Base-by-base conservation (phyloP, 768 basidiomycete genomes). In the Pisolithus marmoratus region DNA sequence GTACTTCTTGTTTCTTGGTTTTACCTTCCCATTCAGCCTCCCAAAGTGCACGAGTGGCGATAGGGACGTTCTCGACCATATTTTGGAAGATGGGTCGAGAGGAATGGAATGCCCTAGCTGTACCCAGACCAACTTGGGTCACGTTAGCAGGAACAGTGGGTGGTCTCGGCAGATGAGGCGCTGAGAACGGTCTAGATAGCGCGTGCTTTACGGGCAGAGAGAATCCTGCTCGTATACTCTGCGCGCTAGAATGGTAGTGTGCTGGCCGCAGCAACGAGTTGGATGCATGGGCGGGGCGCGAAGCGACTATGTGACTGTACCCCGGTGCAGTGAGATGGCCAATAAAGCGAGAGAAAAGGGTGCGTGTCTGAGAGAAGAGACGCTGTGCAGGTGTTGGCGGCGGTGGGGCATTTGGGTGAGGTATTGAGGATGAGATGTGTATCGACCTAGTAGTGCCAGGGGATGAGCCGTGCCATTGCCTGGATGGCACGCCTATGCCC, bases 81-180 rank as follows among this genome's bases (percentile, higher is more conserved):
- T 87, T 83, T 64, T 90, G 83, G 73, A 92, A 91, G 41, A 91
- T 76, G 3, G 87, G 85, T 2, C 85, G 81, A 11, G 75, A 77
- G 3, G 83, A 79, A 22, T 83, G 82, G 65, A 93, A 94, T 60
- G 82, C 87, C 36, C 90, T 74, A 0, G 84, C 87, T 0, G 80
- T 78, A 36, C 87, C 87, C 3, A 94, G 73, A 5, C 91, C 91
- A 20, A 93, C 78, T 54, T 89, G 84, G 0, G 78, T 66, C 26
- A 86, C 67, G 45, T 69, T 69, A 19, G 79, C 67, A 8, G 81
- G 80, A 15, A 79, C 73, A 2, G 37, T 40, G 20, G 76, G 74
- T 1, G 78, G 75, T n/a, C 76, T 78, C 9, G 87, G 87, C 11
- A 90, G 69, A 59, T 75, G 81, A 15, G 74, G 78, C 1, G 70